Percentiles rank a stretch among this genome's conserved stretches.
Evolutionary conservation across 2,329 filamentous ascomycete genomes (phyloP).

Genomic region (Pestalotiopsis sp.): DNA sequence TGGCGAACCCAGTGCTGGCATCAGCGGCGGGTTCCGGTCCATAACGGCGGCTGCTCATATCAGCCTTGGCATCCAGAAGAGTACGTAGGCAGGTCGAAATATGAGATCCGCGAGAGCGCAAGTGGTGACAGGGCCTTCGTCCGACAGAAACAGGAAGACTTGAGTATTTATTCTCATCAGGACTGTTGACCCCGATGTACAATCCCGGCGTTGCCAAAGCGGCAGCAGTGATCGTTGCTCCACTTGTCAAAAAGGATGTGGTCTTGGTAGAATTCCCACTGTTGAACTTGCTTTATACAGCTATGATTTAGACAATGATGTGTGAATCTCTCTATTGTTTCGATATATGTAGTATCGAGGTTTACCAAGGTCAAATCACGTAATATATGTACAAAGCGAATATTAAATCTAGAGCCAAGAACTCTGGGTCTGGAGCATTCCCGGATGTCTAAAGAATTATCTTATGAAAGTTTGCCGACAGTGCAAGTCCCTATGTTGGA

Average conservation of each 20-base stretch:
- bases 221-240: not conserved
- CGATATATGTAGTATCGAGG: not conserved
- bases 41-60: no score
- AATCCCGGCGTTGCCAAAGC: not conserved
- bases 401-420: not conserved
- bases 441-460: not conserved
- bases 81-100: no score
- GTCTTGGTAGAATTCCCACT: not conserved
- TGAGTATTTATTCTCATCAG: not conserved
- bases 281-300: not conserved
- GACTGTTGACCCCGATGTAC: not conserved
- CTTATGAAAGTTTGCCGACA: not conserved
- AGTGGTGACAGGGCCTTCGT: not conserved
- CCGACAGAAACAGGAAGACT: not conserved
- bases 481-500: not conserved
- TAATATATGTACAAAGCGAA: not conserved
- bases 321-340: not conserved
- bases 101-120: not conserved
- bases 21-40: no score
- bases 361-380: not conserved
- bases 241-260: not conserved
- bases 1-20: no score
- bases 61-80: no score
- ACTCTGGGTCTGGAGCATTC: not conserved
- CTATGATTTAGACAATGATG: not conserved